These are phyloP conservation scores for Rosa multiflora DNA, from an alignment of 306 rosid genomes.

Conservation along the genomic window DNA sequence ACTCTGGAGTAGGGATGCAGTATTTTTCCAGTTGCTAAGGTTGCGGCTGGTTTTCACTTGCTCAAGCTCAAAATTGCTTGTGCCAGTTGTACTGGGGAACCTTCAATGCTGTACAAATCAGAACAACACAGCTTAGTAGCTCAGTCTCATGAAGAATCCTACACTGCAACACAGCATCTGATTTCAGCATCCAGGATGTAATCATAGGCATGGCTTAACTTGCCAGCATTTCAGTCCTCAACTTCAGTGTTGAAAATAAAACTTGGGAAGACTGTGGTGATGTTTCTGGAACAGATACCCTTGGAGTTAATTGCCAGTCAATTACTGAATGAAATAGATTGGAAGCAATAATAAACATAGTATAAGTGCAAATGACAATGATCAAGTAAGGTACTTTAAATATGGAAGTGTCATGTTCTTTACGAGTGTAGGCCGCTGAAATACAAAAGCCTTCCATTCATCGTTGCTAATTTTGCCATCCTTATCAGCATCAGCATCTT, in stretches of 20 bases:
- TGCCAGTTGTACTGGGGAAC: neutral
- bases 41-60: neutral
- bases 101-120: neutral
- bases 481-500: constrained; percentile 55
- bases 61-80: neutral
- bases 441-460: constrained; percentile 58
- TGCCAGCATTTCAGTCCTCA: constrained; percentile 39
- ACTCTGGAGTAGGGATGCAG: neutral
- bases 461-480: constrained; percentile 69
- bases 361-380: neutral
- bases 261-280: constrained; percentile 64
- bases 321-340: neutral
- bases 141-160: neutral
- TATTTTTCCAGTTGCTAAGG: neutral
- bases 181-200: neutral
- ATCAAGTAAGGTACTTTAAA: constrained; percentile 43
- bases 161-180: neutral
- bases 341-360: neutral
- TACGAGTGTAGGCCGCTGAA: constrained; percentile 48
- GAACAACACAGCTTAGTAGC: neutral
- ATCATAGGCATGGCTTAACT: neutral
- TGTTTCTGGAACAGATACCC: constrained; percentile 39
- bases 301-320: neutral
- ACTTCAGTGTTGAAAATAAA: constrained; percentile 71
- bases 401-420: constrained; percentile 63